A percentile compares a stretch with the other conserved stretches of the same genome.
Evolutionary conservation across 257 asterid species (phyloP).

Genomic region (Solanum rostratum): DNA sequence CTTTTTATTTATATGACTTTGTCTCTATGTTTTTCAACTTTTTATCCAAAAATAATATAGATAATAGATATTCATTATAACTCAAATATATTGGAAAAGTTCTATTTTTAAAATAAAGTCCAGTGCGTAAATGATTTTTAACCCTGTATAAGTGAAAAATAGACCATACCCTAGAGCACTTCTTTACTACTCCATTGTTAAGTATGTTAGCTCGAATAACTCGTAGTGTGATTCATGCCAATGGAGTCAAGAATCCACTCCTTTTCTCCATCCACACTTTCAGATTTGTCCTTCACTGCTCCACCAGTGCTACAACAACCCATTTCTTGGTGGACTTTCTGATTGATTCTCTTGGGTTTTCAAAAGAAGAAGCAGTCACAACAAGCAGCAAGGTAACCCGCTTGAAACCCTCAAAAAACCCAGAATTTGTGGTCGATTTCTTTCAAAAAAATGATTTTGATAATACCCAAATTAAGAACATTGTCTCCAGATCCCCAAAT

Average conservation of each 20-base stretch:
- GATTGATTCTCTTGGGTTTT: slow-evolving; percentile 6
- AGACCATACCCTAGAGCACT: too few species aligned
- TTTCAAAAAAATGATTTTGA: background rate
- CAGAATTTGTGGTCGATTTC: slow-evolving; percentile 2
- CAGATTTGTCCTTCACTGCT: background rate
- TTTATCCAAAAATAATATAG: too few species aligned
- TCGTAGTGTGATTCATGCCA: background rate
- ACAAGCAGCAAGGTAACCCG: background rate
- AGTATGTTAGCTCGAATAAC: too few species aligned
- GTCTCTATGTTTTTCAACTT: too few species aligned
- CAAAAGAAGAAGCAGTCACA: background rate
- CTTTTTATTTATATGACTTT: too few species aligned
- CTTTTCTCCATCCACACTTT: background rate
- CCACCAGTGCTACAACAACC: background rate
- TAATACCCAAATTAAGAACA: background rate
- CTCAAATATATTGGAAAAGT: too few species aligned
- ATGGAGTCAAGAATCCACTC: background rate
- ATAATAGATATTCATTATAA: too few species aligned
- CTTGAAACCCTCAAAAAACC: background rate
- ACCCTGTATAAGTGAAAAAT: too few species aligned
- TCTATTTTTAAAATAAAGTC: too few species aligned
- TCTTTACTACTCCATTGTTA: too few species aligned
- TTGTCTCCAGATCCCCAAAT: background rate
- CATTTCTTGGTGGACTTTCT: background rate
- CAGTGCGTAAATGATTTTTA: too few species aligned